phyloP scores from a whole-genome alignment of 2,329 filamentous ascomycete species.

The Cladosporium sphaerospermum region DNA sequence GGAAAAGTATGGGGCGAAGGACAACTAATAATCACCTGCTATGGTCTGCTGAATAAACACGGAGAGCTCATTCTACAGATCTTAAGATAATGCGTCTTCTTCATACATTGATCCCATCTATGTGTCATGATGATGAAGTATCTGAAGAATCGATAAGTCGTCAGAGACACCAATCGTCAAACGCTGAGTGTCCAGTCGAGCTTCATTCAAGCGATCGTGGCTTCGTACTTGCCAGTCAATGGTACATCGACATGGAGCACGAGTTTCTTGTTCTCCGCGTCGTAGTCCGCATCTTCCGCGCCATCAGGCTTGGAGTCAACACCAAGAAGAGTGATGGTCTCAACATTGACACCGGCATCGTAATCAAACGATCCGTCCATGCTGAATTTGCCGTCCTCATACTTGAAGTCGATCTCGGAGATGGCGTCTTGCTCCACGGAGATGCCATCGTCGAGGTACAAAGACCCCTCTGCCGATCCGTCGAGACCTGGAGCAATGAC shows the following conservation, averaged over 20 bases:
- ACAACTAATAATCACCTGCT: not conserved
- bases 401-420: conserved; percentile 12
- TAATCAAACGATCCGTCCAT: conserved; percentile 49
- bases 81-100: no score
- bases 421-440: conserved; percentile 51
- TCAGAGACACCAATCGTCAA: not conserved
- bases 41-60: no score
- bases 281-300: conserved; percentile 8
- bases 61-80: no score
- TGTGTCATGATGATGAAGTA: no score
- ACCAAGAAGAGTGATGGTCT: conserved; percentile 8
- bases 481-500: conserved; percentile 57
- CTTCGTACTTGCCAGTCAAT: conserved; percentile 12
- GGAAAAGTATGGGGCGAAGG: conserved; percentile 11
- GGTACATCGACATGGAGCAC: conserved; percentile 15
- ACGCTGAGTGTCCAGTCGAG: not conserved
- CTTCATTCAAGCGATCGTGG: conserved; percentile 8
- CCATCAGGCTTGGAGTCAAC: conserved; percentile 6
- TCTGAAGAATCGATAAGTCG: no score
- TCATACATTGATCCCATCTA: no score
- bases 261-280: conserved; percentile 12
- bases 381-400: conserved; percentile 12
- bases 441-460: conserved; percentile 72
- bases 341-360: conserved; percentile 11
- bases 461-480: conserved; percentile 55